These are phyloP conservation scores for Amphirosellinia nigrospora DNA, from an alignment of 495 filamentous ascomycete species.

Conservation along the genomic window DNA sequence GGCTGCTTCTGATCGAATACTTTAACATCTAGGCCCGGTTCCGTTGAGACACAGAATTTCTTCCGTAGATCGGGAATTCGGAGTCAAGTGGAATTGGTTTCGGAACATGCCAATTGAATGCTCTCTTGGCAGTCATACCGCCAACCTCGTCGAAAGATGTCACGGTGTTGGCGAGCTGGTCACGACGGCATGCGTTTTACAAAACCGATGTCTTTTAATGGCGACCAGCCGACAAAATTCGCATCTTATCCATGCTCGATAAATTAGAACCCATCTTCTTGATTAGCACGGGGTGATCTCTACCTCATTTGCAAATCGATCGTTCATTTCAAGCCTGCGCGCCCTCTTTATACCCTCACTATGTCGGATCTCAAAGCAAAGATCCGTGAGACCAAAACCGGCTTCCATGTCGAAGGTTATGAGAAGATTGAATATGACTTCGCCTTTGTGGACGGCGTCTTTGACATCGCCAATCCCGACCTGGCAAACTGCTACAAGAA, in stretches of 20 bases:
- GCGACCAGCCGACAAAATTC: background rate
- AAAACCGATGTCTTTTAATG: background rate
- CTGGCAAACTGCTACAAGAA: conserved; percentile 63
- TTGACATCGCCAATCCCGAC: conserved; percentile 56
- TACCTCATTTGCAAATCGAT: background rate
- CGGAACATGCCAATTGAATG: background rate
- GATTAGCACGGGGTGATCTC: background rate
- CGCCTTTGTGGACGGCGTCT: conserved; percentile 68
- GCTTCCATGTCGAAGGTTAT: conserved; percentile 67
- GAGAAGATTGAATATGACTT: conserved; percentile 74
- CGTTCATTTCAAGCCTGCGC: background rate
- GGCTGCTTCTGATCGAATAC: background rate
- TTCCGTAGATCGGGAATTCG: no score
- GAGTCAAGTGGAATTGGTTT: no score
- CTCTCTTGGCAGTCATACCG: background rate
- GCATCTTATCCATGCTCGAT: background rate
- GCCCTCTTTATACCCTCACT: conserved; percentile 22
- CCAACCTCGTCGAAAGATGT: background rate
- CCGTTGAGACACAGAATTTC: background rate
- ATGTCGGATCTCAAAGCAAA: conserved; percentile 69
- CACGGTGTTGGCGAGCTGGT: conserved; percentile 1
- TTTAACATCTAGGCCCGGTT: background rate
- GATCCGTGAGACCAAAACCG: conserved; percentile 59
- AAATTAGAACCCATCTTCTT: background rate
- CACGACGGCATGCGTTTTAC: conserved; percentile 22